Evolutionary conservation across 2,329 filamentous ascomycete species (phyloP), one percentile per base, ranked within the genome.

Genomic region (Monosporascus sp.): DNA sequence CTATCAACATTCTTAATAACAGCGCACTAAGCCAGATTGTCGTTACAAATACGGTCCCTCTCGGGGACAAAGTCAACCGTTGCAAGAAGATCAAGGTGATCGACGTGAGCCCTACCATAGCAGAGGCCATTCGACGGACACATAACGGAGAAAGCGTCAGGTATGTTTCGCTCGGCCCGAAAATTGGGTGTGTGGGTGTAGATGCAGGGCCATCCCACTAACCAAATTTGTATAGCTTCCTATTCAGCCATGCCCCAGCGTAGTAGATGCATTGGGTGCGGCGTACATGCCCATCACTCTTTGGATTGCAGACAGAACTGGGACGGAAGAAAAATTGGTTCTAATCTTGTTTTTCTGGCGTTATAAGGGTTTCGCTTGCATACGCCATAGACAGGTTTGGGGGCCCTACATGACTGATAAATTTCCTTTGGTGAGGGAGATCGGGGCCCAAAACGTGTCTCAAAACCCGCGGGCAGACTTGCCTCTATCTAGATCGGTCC

Each of bases 41-140:
- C 22, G 87, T 91, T 48, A 91, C 88, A 49, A 91, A 92, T 71
- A 91, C 88, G 3, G 87, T 92, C 19, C 88, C 88, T 5, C 81
- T 91, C 58, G 80, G 84, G 60, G 86, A 88, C 68, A 90, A 91
- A 79, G 86, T 85, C 68, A 81, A 85, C 63, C 70, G 76, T 17
- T 91, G 88, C 69, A 76, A 80, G 58, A 82, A 83, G 67, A 80
- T 92, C 54, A 81, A 87, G 68, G 88, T 87, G 38, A 91, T 92
- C 66, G 88, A 92, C 70, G 87, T 92, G 65, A 87, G 84, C 65
- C 86, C 88, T 17, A 91, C 88, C 45, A 67, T 83, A 48, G 80
- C 80, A 16, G 80, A 83, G 63, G 80, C 80, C 9, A 82, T 81
- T 61, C 72, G 81, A 41, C 71, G 80, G 56, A 83, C 80, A 19